Evolutionary conservation across 345 rosid genomes (phyloP).

Genomic region (Stellera chamaejasme): DNA sequence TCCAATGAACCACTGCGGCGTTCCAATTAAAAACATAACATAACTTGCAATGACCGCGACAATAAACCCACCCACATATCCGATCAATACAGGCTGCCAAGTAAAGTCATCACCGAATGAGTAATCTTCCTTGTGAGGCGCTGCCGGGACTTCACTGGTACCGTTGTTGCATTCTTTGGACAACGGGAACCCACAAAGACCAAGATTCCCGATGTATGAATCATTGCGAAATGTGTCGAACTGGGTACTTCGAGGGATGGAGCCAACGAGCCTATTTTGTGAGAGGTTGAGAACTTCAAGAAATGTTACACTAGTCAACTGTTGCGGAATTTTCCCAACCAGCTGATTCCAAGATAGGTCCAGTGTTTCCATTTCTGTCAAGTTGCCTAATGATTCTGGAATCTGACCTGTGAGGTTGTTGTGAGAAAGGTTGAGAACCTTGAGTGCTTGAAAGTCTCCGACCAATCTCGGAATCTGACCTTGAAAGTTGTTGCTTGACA

Average conservation of each 20-base stretch:
- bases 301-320: neutral
- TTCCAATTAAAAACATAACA: too few species aligned
- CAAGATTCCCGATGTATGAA: neutral
- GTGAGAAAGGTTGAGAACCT: slow-evolving; percentile 9
- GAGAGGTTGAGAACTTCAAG: slow-evolving; percentile 1
- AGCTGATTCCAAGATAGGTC: slow-evolving; percentile 5
- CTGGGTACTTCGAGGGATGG: neutral
- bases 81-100: too few species aligned
- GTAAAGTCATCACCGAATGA: too few species aligned
- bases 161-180: too few species aligned
- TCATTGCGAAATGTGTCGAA: neutral
- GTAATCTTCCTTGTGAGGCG: too few species aligned
- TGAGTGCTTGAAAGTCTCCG: neutral
- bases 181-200: too few species aligned
- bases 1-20: too few species aligned
- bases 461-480: neutral
- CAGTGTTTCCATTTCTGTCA: neutral
- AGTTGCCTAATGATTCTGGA: neutral
- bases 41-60: too few species aligned
- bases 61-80: too few species aligned
- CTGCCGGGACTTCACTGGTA: too few species aligned
- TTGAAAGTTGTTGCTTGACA: slow-evolving; percentile 12
- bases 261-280: neutral
- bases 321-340: neutral
- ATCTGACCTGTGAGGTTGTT: slow-evolving; percentile 3